Percentiles rank a stretch among this genome's conserved stretches.
phyloP scores from a whole-genome alignment of 371 early-diverging fungal species.

The Mucor saturninus region DNA sequence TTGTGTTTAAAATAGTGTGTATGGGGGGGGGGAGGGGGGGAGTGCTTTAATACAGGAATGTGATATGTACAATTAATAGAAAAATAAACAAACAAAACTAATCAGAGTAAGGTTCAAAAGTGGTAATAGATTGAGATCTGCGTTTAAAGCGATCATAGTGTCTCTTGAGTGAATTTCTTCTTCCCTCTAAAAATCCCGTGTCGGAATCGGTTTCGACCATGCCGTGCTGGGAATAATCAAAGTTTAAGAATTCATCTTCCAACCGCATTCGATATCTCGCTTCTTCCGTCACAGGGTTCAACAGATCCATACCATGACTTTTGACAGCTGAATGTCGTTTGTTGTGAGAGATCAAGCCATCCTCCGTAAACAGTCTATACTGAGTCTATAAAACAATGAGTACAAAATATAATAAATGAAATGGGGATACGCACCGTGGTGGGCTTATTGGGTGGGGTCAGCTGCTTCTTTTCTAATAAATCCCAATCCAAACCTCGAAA shows the following conservation, averaged over 20 bases:
- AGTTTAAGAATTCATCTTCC: conserved; percentile 34
- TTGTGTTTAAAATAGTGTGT: not conserved
- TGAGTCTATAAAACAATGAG: too few species aligned
- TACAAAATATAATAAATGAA: not conserved
- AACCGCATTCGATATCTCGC: conserved; percentile 30
- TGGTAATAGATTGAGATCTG: conserved; percentile 20
- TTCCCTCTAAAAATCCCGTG: conserved; percentile 19
- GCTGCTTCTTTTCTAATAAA: conserved; percentile 55
- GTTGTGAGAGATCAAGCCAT: conserved; percentile 28
- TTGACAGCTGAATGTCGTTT: conserved; percentile 22
- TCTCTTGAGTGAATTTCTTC: conserved; percentile 25
- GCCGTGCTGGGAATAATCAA: conserved; percentile 26
- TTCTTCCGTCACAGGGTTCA: conserved; percentile 35
- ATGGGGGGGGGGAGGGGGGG: too few species aligned
- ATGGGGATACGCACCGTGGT: conserved; percentile 1
- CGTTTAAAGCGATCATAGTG: conserved; percentile 28
- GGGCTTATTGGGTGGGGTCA: conserved; percentile 46
- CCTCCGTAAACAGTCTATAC: conserved; percentile 17
- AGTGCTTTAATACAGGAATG: not conserved
- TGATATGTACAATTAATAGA: conserved; percentile 6
- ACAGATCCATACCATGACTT: conserved; percentile 4
- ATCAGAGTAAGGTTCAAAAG: conserved; percentile 16
- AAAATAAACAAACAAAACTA: not conserved
- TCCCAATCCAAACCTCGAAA: conserved; percentile 66
- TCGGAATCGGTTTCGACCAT: conserved; percentile 17